Conservation (phyloP, 768 basidiomycete species). For the Lentinula sp. region DNA sequence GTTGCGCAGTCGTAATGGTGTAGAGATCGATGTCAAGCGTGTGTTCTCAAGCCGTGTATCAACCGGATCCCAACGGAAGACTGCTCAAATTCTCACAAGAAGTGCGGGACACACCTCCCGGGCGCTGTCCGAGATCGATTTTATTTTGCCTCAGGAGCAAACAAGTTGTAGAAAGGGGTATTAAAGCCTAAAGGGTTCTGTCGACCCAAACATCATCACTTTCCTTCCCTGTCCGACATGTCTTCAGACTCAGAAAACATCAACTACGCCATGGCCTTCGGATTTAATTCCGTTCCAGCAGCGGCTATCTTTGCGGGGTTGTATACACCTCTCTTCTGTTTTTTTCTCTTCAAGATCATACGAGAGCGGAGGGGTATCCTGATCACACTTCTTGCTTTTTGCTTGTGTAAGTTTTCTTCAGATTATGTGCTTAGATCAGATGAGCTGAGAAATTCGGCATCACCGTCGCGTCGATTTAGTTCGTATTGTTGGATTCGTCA, state of each 20-base stretch:
- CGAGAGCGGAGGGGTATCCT: conserved; percentile 17
- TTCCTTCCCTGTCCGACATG: not conserved
- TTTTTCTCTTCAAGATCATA: conserved; percentile 16
- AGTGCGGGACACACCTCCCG: not conserved
- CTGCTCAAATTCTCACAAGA: not conserved
- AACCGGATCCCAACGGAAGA: not conserved
- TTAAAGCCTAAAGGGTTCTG: no score
- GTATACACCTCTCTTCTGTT: conserved; percentile 16
- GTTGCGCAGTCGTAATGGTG: not conserved
- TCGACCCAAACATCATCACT: not conserved
- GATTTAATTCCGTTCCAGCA: conserved; percentile 14
- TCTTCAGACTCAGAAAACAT: not conserved
- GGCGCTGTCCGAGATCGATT: no score
- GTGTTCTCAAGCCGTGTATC: not conserved
- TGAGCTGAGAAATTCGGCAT: not conserved
- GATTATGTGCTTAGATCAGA: not conserved
- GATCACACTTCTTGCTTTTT: conserved; percentile 19
- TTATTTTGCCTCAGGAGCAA: no score
- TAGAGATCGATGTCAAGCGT: not conserved
- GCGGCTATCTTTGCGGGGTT: conserved; percentile 18
- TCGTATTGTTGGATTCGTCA: conserved; percentile 30
- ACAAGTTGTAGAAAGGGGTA: no score
- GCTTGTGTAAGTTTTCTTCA: conserved; percentile 12
- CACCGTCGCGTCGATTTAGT: conserved; percentile 19
- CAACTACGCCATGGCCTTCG: conserved; percentile 12